Evolutionary conservation across 495 filamentous ascomycete genomes (phyloP).

Genomic region (Pyrenula aspistea): DNA sequence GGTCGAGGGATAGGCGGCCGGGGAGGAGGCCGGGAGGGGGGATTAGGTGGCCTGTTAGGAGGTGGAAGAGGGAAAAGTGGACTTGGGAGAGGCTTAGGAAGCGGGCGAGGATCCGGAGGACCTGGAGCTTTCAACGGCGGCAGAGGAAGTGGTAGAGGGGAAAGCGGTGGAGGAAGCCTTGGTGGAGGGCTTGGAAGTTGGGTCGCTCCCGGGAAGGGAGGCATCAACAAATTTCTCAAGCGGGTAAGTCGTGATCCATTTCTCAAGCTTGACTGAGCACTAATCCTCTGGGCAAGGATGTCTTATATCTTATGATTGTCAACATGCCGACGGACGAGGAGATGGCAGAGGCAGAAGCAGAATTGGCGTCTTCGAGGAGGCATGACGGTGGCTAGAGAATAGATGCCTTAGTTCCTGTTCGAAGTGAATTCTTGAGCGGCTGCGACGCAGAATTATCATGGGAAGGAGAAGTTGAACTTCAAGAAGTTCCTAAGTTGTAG

Average conservation of each 20-base stretch:
- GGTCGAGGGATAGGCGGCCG: neutral
- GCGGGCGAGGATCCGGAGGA: neutral
- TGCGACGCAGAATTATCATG: too few relatives aligned
- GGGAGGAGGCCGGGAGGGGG: neutral
- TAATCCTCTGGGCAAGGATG: conserved; percentile 16
- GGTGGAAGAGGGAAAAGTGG: neutral
- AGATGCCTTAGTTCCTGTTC: too few relatives aligned
- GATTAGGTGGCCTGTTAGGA: neutral
- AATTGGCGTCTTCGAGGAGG: neutral
- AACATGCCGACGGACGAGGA: conserved; percentile 37
- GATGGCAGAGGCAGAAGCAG: conserved; percentile 14
- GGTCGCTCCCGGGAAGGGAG: neutral
- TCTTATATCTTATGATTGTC: conserved; percentile 39
- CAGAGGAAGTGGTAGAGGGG: neutral
- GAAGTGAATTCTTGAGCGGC: too few relatives aligned
- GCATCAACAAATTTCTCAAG: conserved; percentile 12
- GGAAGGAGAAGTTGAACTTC: too few relatives aligned
- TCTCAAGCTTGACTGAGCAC: neutral
- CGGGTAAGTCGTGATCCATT: conserved; percentile 8
- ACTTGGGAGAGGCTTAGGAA: neutral
- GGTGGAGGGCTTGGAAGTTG: neutral
- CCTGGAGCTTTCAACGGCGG: neutral
- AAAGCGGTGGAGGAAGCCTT: neutral
- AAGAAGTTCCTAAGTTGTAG: too few relatives aligned
- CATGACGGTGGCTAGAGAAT: neutral